These are phyloP conservation scores for Barnettozyma wickerhamii DNA, from an alignment of 805 yeast genomes.

Conservation along the genomic window DNA sequence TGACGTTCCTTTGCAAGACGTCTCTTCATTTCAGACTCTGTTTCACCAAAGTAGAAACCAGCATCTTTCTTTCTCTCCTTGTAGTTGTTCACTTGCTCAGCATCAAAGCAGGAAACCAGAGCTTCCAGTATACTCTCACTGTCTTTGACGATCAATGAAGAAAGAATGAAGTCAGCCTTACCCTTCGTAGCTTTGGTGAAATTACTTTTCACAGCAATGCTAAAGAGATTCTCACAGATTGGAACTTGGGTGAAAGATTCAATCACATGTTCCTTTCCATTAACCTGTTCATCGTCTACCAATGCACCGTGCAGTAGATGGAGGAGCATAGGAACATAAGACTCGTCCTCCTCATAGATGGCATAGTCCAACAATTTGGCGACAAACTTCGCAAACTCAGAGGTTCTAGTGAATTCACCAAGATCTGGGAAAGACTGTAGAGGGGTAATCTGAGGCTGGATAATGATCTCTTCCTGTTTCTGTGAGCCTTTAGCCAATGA, in stretches of 20 bases:
- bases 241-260: slow-evolving; percentile 52
- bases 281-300: slow-evolving; percentile 40
- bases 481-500: slow-evolving; percentile 31
- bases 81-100: slow-evolving; percentile 44
- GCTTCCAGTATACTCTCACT: slow-evolving; percentile 44
- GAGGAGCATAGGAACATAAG: slow-evolving; percentile 53
- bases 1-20: slow-evolving; percentile 59
- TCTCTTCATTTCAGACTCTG: slow-evolving; percentile 51
- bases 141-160: slow-evolving; percentile 45
- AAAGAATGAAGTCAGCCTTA: slow-evolving; percentile 57
- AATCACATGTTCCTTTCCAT: slow-evolving; percentile 37
- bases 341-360: slow-evolving; percentile 45
- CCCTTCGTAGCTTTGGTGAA: slow-evolving; percentile 44
- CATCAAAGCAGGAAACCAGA: slow-evolving; percentile 54
- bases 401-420: slow-evolving; percentile 47
- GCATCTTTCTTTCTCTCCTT: slow-evolving; percentile 41
- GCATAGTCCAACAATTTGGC: slow-evolving; percentile 55
- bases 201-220: slow-evolving; percentile 42
- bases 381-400: slow-evolving; percentile 50
- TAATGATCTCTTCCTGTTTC: slow-evolving; percentile 34
- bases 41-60: slow-evolving; percentile 39
- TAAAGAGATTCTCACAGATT: slow-evolving; percentile 49
- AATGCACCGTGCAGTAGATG: slow-evolving; percentile 68
- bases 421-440: slow-evolving; percentile 35
- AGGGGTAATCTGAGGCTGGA: slow-evolving; percentile 40